Evolutionary conservation across 2,329 filamentous ascomycete genomes (phyloP), one percentile per base, ranked within the genome.

Genomic region (Cladosporium sp.): DNA sequence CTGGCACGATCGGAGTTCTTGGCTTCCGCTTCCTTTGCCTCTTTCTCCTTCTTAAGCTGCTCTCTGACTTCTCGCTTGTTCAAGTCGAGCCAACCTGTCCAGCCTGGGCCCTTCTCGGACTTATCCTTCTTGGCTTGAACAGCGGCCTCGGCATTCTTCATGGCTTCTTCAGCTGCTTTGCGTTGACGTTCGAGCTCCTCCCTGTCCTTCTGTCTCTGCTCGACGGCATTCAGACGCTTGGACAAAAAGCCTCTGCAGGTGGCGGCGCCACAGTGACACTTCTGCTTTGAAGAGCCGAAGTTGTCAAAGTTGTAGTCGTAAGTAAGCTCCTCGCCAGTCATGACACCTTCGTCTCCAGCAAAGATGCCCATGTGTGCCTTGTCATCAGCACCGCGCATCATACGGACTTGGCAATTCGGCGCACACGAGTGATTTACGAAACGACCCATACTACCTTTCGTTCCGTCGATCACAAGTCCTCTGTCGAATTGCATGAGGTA

Each of bases 401-500:
- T 98, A 53, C 71, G 71, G 16, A 76, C 74, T 68, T 91, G 88
- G 79, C 94, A 98, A 76, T 99, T 99, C 2, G 95, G 95, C 65
- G 91, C 90, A 79, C 95, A 99, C 21, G 93, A 97, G 78, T 99
- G 95, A 76, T 99, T 99, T 76, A 99, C 93, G 77, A 99, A 99
- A 64, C 95, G 91, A 73, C 95, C 94, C 78, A 98, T 96, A 70
- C 92, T 96, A 73, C 95, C 95, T 64, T 92, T 92, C 30, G 93
- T 97, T 36, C 94, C 95, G 80, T 99, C 95, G 70, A 99, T 96
- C 73, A 98, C 96, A 88, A 98, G 95, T 78, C 96, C 95, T 78
- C 97, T 93, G 75, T 98, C 93, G 76, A 98, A 97, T 64, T 92
- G 93, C 95, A 99, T 99, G 58, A 99, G 83, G 78, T 99, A 99